Evolutionary conservation across 768 basidiomycete species (phyloP), one percentile per base, ranked within the genome.

Genomic region (Phylloporus sp.): DNA sequence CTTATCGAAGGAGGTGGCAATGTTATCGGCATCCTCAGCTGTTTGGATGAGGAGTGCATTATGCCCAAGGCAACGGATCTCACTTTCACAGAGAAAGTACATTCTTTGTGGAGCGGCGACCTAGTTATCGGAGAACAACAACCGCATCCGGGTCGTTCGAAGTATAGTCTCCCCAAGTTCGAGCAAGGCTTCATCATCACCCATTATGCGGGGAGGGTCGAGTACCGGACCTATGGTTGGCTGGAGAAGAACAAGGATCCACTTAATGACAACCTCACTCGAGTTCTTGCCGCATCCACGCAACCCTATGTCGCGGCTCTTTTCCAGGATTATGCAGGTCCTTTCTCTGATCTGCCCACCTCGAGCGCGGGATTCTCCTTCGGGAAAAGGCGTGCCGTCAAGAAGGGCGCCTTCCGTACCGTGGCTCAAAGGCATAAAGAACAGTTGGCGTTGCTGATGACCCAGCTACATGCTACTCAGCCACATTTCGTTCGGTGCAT

Each of bases 181-280:
- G 86, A 90, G 24, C 90, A 92, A 60, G 93, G 94, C 4, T 99
- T 99, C 72, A 81, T 92, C 56, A 79, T 99, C 41, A 82, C 90
- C 51, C 96, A 99, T 62, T 98, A 98, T 59, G 96, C 96, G 1
- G 96, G 93, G 26, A 87, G 82, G 56, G 96, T 99, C 59, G 94
- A 98, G 59, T 99, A 99, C 60, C 80, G 86, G 23, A 97, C 93
- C 3, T 84, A 90, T 31, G 90, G 93, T 14, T 99, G 96, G 96
- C 71, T 99, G 56, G 94, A 95, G 72, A 99, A 98, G 82, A 99
- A 99, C 76, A 96, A 96, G 69, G 96, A 99, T 59, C 96, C 96
- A 1, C 71, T 99, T 48, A 97, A 97, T 62, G 94, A 97, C 65
- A 93, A 96, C 63, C 77, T 98, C 42, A 90, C 91, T 1, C 82